A percentile compares a stretch with the other conserved stretches of the same genome.
phyloP scores from a whole-genome alignment of 75 land plant species.

The Selaginella moellendorffii region DNA sequence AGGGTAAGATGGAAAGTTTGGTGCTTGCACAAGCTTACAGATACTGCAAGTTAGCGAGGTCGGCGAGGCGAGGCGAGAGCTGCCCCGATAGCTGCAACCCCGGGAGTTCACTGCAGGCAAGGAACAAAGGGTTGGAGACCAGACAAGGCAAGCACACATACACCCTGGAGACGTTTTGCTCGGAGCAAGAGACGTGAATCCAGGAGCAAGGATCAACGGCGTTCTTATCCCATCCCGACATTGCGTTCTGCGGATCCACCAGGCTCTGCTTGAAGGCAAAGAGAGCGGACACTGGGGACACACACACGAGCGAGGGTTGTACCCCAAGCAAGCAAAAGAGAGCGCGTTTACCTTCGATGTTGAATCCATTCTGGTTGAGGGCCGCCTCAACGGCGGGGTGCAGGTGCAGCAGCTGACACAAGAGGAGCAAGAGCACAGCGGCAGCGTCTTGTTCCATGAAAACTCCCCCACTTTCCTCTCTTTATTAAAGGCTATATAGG shows the following conservation, averaged over 20 bases:
- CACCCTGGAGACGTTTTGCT: background rate
- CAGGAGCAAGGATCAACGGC: slow-evolving; percentile 87
- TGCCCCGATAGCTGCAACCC: slow-evolving; percentile 60
- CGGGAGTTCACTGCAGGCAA: slow-evolving; percentile 54
- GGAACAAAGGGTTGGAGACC: background rate
- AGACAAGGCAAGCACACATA: background rate
- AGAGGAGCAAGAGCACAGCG: no score
- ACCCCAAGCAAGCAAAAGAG: background rate
- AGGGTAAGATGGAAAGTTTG: background rate
- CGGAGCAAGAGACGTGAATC: slow-evolving; percentile 32
- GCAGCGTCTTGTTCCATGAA: no score
- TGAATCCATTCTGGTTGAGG: background rate
- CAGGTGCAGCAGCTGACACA: no score
- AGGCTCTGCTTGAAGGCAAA: slow-evolving; percentile 42
- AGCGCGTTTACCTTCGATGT: background rate
- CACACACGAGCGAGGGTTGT: background rate
- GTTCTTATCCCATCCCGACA: slow-evolving; percentile 69
- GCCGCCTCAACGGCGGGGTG: background rate
- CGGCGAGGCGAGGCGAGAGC: slow-evolving; percentile 60
- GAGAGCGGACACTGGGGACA: slow-evolving; percentile 47
- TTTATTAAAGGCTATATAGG: no score
- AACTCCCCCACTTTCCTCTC: no score
- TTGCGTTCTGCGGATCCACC: slow-evolving; percentile 56
- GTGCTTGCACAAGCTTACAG: slow-evolving; percentile 37
- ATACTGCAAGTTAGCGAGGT: slow-evolving; percentile 62